Conservation (phyloP, 2,329 filamentous ascomycete genomes). For the Ploettnerulaceae sp. region DNA sequence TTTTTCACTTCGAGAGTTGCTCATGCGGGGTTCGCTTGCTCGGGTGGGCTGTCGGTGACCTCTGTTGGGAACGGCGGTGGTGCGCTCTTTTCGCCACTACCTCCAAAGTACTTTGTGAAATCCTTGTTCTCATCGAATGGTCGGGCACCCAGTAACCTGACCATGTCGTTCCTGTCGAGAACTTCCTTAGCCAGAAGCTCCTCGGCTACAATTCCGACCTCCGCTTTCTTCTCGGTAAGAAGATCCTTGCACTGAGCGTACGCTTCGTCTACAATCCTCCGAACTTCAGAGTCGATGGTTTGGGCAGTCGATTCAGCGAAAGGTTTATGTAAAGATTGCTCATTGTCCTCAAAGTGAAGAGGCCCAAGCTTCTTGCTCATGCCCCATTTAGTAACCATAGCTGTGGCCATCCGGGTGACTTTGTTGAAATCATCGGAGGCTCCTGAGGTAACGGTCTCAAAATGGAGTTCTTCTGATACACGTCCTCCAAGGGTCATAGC, state of each 20-base stretch:
- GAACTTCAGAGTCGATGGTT: constrained; percentile 86
- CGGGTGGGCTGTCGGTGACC: constrained; percentile 29
- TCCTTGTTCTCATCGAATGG: constrained; percentile 80
- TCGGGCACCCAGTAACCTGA: constrained; percentile 77
- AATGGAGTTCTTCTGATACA: constrained; percentile 93
- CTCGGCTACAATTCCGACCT: constrained; percentile 86
- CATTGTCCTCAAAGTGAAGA: constrained; percentile 81
- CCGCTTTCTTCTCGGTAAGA: constrained; percentile 76
- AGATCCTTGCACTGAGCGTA: constrained; percentile 87
- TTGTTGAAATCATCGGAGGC: constrained; percentile 98
- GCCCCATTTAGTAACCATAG: constrained; percentile 99
- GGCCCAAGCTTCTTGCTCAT: constrained; percentile 95
- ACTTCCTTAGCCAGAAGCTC: constrained; percentile 91
- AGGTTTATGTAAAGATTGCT: constrained; percentile 83
- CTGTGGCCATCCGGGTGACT: constrained; percentile 89
- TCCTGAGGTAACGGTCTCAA: constrained; percentile 91
- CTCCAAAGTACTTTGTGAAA: constrained; percentile 89
- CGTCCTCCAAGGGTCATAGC: constrained; percentile 97
- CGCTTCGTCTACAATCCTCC: constrained; percentile 84
- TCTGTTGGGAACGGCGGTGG: constrained; percentile 51
- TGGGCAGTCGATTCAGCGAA: constrained; percentile 93
- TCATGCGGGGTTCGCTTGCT: constrained; percentile 15
- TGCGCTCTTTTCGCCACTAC: constrained; percentile 48
- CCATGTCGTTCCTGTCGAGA: constrained; percentile 84
- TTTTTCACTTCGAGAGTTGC: not conserved